phyloP scores from a whole-genome alignment of 164 flowering plant species.

The Pachysandra terminalis region DNA sequence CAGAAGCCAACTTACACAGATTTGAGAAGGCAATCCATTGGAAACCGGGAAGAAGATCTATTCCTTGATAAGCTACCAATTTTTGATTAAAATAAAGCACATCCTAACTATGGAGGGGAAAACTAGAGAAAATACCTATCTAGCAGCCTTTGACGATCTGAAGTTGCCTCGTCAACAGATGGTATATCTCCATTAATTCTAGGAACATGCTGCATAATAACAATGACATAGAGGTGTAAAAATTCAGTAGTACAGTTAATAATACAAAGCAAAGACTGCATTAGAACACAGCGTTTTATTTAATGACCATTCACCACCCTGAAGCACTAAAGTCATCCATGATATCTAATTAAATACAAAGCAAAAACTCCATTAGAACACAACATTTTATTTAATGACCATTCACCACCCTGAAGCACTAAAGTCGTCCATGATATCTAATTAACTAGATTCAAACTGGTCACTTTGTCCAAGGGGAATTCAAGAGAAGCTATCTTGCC shows the following conservation, averaged over 20 bases:
- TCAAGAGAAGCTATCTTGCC: no score
- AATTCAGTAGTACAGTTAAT: not conserved
- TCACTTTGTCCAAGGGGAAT: no score
- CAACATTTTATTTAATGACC: no score
- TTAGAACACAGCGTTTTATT: not conserved
- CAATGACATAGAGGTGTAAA: not conserved
- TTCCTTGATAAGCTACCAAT: not conserved
- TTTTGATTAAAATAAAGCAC: not conserved
- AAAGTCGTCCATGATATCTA: not conserved
- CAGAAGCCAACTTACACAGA: not conserved
- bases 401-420: not conserved
- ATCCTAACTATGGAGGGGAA: not conserved
- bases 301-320: not conserved
- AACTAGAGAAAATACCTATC: constrained; percentile 51
- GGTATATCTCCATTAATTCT: constrained; percentile 97
- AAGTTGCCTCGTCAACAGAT: constrained; percentile 83
- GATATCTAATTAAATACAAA: not conserved
- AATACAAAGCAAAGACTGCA: not conserved
- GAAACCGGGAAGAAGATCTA: not conserved
- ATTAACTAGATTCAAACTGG: not conserved
- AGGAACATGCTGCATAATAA: constrained; percentile 77
- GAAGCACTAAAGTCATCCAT: not conserved
- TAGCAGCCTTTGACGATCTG: constrained; percentile 88
- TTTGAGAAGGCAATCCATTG: not conserved
- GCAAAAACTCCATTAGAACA: no score